These are phyloP conservation scores for Hyphodiscus hymeniophilus DNA, from an alignment of 495 filamentous ascomycete genomes.

Conservation along the genomic window DNA sequence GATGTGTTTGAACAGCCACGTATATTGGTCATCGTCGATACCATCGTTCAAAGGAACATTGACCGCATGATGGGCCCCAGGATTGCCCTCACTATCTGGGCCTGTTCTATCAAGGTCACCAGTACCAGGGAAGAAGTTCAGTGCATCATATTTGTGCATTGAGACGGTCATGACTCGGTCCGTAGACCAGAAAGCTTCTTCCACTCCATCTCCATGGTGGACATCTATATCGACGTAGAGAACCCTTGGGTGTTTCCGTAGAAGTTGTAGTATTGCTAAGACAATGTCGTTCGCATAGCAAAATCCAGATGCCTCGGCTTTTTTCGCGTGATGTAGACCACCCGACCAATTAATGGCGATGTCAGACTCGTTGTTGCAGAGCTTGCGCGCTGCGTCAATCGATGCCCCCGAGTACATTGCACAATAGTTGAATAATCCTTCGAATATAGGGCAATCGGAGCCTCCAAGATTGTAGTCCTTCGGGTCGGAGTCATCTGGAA, in stretches of 20 bases:
- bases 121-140: slow-evolving; percentile 93
- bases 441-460: slow-evolving; percentile 93
- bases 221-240: slow-evolving; percentile 99
- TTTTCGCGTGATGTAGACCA: slow-evolving; percentile 95
- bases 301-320: slow-evolving; percentile 87
- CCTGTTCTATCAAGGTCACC: slow-evolving; percentile 91
- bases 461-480: slow-evolving; percentile 59
- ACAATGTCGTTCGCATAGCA: slow-evolving; percentile 99
- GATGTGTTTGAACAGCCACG: slow-evolving; percentile 71
- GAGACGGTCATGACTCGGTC: slow-evolving; percentile 94
- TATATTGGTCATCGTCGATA: slow-evolving; percentile 90
- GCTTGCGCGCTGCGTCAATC: slow-evolving; percentile 83
- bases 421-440: slow-evolving; percentile 91
- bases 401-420: slow-evolving; percentile 86
- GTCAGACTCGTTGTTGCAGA: slow-evolving; percentile 76
- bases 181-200: slow-evolving; percentile 94
- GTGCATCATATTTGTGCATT: slow-evolving; percentile 87
- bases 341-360: slow-evolving; percentile 99
- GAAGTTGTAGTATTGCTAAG: slow-evolving; percentile 81
- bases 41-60: slow-evolving; percentile 95
- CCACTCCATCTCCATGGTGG: slow-evolving; percentile 94
- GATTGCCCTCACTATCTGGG: slow-evolving; percentile 70
- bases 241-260: slow-evolving; percentile 81
- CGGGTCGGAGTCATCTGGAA: slow-evolving; percentile 33
- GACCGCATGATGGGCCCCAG: slow-evolving; percentile 87